Conservation (phyloP, 2,329 filamentous ascomycete species). For the Pseudonectria buxi region DNA sequence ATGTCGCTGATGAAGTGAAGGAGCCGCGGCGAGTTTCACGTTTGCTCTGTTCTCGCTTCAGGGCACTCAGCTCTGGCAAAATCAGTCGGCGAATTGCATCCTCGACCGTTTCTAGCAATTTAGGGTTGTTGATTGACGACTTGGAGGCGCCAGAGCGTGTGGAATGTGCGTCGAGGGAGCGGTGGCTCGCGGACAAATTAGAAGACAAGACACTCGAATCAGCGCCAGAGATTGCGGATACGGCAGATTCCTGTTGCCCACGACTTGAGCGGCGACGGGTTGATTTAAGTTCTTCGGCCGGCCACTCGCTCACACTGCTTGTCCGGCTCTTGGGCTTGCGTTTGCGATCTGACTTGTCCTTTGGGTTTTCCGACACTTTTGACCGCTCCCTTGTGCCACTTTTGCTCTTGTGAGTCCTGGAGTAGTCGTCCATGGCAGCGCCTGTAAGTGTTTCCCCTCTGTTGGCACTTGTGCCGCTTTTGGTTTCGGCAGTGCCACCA, state of each 20-base stretch:
- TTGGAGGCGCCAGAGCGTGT: constrained; percentile 46
- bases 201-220: constrained; percentile 52
- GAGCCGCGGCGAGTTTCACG: constrained; percentile 65
- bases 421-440: constrained; percentile 33
- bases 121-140: constrained; percentile 87
- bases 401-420: constrained; percentile 39
- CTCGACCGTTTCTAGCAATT: constrained; percentile 83
- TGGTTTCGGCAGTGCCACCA: constrained; percentile 33
- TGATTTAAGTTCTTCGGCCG: constrained; percentile 39
- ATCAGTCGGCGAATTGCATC: constrained; percentile 87
- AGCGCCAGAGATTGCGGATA: constrained; percentile 44
- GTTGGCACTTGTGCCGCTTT: constrained; percentile 37
- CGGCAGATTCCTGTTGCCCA: constrained; percentile 44
- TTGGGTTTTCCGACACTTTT: constrained; percentile 34
- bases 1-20: constrained; percentile 48
- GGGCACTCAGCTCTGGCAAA: constrained; percentile 80
- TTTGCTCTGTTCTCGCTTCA: constrained; percentile 85
- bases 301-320: constrained; percentile 42
- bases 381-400: constrained; percentile 36
- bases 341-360: constrained; percentile 45
- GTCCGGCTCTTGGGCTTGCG: constrained; percentile 41
- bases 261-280: constrained; percentile 45
- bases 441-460: constrained; percentile 32
- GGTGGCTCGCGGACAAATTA: constrained; percentile 46
- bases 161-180: constrained; percentile 49